Evolutionary conservation across 2,329 filamentous ascomycete species (phyloP), one percentile per base, ranked within the genome.

Genomic region (Kalmusia sp.): DNA sequence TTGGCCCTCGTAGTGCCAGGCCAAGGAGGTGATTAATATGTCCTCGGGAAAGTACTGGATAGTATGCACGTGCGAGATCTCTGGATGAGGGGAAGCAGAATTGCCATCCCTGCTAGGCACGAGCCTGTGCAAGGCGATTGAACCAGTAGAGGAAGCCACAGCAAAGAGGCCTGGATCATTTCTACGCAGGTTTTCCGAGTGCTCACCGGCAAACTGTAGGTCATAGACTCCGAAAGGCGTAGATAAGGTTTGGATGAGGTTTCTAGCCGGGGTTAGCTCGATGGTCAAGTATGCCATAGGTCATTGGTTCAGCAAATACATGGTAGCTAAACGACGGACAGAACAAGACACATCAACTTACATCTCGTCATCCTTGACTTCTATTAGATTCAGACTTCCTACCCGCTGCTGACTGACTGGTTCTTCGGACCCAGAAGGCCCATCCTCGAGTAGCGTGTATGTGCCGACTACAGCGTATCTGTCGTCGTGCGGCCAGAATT

Each of bases 141-240:
- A 82, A 0, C 89, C 91, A 0, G 89, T 91, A 57, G 92, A 96
- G 1, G 90, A 91, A 7, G 91, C 91, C 3, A 88, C 86, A 8
- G 87, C 92, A 48, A 96, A 81, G 3, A 89, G 76, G 25, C 33
- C 44, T 28, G 22, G 12, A 2, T 33, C 2, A n/a, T 21, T 30
- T 4, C 37, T 22, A 15, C 24, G 9, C 14, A 38, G 15, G 6
- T n/a, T 35, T 14, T 19, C 4, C 27, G 27, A 28, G 27, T 51
- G 41, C 71, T 46, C 68, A 1, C 84, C 85, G 55, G 88, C 85
- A 72, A 97, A 98, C 63, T 93, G 91, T 25, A 97, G 79, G 70
- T 97, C 93, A 48, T 97, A 82, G 24, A 97, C 83, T 5, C 91
- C 93, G 47, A 87, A 91, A 3, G 86, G 83, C 19, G 90, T 86